Evolutionary conservation across 768 basidiomycete species (phyloP), one percentile per base, ranked within the genome.

Genomic region (Cystobasidium onofrii): DNA sequence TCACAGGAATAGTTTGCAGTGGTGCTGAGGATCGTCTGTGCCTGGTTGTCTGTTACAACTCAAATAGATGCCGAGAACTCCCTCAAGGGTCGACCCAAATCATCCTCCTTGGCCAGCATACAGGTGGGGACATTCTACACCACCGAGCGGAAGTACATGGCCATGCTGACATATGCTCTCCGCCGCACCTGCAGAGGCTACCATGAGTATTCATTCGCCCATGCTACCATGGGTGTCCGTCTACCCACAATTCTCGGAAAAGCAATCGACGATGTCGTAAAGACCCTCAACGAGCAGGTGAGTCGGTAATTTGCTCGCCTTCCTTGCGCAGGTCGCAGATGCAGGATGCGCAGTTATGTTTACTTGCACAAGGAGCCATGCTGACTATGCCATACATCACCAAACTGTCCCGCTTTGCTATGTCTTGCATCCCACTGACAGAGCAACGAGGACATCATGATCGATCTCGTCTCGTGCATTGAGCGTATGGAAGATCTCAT

Each of bases 141-240:
- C n/a, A n/a, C n/a, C n/a, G n/a, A n/a, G n/a, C n/a, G n/a, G n/a
- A n/a, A n/a, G n/a, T n/a, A n/a, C n/a, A n/a, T n/a, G n/a, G n/a
- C n/a, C n/a, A n/a, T n/a, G 18, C 18, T 64, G n/a, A 41, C 29
- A 29, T 29, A 17, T 34, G n/a, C 60, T 25, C 0, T 20, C 52
- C 34, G 17, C 7, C 23, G 10, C 20, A 55, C 1, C 31, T 17
- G 80, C 79, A 78, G 82, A 46, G 83, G 83, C 1, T 83, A 83
- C 78, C 83, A 84, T 73, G 81, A 81, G 76, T 83, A 82, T 80
- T 80, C 81, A 12, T 91, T 91, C 79, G 89, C 88, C 44, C 87
- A 94, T 82, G 94, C 92, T 36, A 95, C 93, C 1, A 96, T 96
- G 93, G 90, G 91, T 75, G 88, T 89, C n/a, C 88, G 94, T 60